Base-by-base conservation (phyloP, 148 eudicot species). In the Camellia sinensis region DNA sequence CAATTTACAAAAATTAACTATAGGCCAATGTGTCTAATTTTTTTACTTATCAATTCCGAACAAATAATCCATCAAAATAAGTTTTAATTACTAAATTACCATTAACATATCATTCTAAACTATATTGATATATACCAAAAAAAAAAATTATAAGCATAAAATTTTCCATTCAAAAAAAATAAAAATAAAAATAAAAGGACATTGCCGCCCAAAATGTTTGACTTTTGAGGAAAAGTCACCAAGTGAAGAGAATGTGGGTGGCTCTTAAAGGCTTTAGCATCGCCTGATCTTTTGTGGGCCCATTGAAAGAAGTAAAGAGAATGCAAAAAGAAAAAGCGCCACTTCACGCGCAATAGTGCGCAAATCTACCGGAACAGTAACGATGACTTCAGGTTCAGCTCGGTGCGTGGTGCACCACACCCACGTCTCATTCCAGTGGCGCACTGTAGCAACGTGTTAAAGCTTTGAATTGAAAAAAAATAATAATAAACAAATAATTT, bases 291-390 rank as follows among this genome's bases (percentile, higher is more conserved):
- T 75, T 46, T 29, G 82, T 69, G 86, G 86, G 84, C 17, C 86
- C 75, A 14, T 18, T 10, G 48, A 50, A 37, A 15, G 50, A 29
- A 6, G 63, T 54, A 82, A 84, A 71, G 76, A 64, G 43, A 22
- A 60, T 66, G 69, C 8, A 73, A 54, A 83, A 79, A 73, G 40
- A 64, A 78, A 74, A 77, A 70, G 69, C 37, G 0, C 59, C 46
- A 29, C 78, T 79, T 81, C 85, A 86, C 82, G 89, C 83, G 78
- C 77, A 61, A 76, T 76, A 83, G 85, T 87, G 86, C 81, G 75
- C 76, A 29, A 29, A 29, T 19, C 17, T 61, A 29, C 73, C 50
- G 37, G 17, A 67, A 73, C 77, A 75, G 75, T 73, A 59, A 3
- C 2, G 44, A 29, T 43, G 57, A 54, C 57, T 48, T 48, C 6